A percentile compares a stretch with the other conserved stretches of the same genome.
phyloP scores from a whole-genome alignment of 345 rosid genomes.

The Arabidopsis arenosa region DNA sequence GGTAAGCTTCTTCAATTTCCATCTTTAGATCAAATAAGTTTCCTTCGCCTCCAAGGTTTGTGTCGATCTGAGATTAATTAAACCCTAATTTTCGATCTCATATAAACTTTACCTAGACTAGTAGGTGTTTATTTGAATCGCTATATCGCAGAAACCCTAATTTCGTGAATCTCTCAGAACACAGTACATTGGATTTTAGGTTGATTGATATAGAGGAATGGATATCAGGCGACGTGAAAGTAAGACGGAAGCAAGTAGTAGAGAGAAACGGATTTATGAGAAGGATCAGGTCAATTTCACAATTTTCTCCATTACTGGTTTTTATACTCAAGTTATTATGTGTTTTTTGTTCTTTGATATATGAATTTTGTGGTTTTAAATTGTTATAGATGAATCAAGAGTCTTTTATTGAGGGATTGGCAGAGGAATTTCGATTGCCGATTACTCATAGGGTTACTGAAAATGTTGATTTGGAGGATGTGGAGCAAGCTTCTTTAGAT shows the following conservation, averaged over 20 bases:
- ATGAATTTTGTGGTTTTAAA: background rate
- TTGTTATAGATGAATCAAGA: constrained; percentile 57
- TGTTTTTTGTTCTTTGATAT: background rate
- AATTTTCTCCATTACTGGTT: background rate
- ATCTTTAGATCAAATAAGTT: constrained; percentile 12
- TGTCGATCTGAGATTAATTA: background rate
- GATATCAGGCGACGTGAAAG: constrained; percentile 47
- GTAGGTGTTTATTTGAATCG: constrained; percentile 2
- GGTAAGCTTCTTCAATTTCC: constrained; percentile 32
- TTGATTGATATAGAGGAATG: constrained; percentile 47
- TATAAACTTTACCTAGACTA: background rate
- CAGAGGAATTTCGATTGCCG: constrained; percentile 79
- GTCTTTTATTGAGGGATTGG: constrained; percentile 66
- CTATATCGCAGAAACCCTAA: constrained; percentile 9
- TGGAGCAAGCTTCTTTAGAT: constrained; percentile 89
- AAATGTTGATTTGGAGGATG: constrained; percentile 85
- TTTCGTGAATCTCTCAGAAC: background rate
- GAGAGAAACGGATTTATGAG: constrained; percentile 51
- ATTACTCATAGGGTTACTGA: constrained; percentile 73
- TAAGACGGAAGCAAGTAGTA: constrained; percentile 50
- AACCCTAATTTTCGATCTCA: background rate
- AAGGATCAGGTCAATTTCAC: constrained; percentile 51
- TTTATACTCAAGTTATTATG: background rate
- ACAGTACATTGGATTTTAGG: background rate
- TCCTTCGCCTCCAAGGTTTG: background rate